These are phyloP conservation scores for Aspergillus pseudotamarii DNA, from an alignment of 2,329 filamentous ascomycete genomes.

Conservation along the genomic window DNA sequence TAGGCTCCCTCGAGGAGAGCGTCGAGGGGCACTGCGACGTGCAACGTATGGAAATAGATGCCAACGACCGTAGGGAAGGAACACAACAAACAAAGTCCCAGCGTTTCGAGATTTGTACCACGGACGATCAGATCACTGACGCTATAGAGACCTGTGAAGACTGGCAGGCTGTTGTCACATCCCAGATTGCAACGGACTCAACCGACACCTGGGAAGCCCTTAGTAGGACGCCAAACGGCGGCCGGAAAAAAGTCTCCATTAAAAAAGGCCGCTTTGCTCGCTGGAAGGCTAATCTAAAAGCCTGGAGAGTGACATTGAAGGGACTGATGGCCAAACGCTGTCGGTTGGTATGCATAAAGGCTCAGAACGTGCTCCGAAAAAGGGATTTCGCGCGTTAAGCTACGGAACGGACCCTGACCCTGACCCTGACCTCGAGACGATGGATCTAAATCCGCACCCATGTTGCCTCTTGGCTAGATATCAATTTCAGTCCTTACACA, in stretches of 20 bases:
- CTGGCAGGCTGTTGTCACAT: too few relatives aligned
- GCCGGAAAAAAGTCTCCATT: neutral
- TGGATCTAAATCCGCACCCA: neutral
- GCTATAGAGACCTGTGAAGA: neutral
- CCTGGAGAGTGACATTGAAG: neutral
- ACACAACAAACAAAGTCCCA: neutral
- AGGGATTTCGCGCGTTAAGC: neutral
- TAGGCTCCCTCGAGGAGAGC: neutral
- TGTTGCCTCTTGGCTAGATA: neutral
- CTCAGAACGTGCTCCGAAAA: neutral
- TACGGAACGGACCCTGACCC: neutral
- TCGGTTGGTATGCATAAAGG: neutral
- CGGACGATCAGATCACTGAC: neutral
- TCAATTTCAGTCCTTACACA: neutral
- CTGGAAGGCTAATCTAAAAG: neutral
- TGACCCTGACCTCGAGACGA: neutral
- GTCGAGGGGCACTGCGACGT: neutral
- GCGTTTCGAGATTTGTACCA: neutral
- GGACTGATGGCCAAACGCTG: neutral
- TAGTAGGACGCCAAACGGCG: neutral
- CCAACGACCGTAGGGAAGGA: neutral
- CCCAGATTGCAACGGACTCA: neutral
- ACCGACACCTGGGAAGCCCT: neutral
- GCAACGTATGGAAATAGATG: neutral
- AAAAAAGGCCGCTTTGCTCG: neutral